Evolutionary conservation across 192 early-diverging fungal genomes (phyloP).

Genomic region (Podila verticillata): DNA sequence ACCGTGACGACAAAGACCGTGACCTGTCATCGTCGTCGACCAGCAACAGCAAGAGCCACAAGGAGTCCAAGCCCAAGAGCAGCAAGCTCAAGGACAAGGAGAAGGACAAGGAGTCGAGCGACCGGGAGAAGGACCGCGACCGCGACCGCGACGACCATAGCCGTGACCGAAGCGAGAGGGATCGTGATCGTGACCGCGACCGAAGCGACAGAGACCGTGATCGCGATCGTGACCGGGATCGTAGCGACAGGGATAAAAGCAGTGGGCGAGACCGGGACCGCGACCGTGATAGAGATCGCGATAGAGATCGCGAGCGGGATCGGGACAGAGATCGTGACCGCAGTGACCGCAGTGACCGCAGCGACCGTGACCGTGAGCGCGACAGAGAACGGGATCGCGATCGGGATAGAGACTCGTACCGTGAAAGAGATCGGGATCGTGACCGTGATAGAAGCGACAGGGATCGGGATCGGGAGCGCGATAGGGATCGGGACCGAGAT

Average conservation of each 20-base stretch:
- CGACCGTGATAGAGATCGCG: constrained; percentile 31
- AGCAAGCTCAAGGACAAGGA: constrained; percentile 52
- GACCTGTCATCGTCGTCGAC: neutral
- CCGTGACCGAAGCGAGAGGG: constrained; percentile 7
- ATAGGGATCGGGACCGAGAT: constrained; percentile 7
- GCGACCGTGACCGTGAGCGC: constrained; percentile 22
- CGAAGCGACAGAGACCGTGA: constrained; percentile 14
- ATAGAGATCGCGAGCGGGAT: constrained; percentile 11
- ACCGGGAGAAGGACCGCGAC: constrained; percentile 28
- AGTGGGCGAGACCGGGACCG: constrained; percentile 24
- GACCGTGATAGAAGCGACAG: constrained; percentile 1
- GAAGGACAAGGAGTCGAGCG: constrained; percentile 54
- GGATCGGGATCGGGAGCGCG: constrained; percentile 18
- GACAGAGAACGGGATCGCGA: constrained; percentile 8
- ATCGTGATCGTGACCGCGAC: constrained; percentile 25
- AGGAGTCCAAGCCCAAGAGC: constrained; percentile 53
- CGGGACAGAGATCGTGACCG: constrained; percentile 15
- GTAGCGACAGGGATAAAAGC: constrained; percentile 6
- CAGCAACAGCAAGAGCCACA: constrained; percentile 27
- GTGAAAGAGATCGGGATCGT: constrained; percentile 10
- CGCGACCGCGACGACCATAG: constrained; percentile 1
- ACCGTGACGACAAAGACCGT: constrained; percentile 9
- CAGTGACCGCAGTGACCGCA: neutral
- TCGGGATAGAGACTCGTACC: neutral
- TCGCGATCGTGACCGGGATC: constrained; percentile 23